These are phyloP conservation scores for Saposhnikovia divaricata DNA, from an alignment of 129 eudicot species.

Conservation along the genomic window DNA sequence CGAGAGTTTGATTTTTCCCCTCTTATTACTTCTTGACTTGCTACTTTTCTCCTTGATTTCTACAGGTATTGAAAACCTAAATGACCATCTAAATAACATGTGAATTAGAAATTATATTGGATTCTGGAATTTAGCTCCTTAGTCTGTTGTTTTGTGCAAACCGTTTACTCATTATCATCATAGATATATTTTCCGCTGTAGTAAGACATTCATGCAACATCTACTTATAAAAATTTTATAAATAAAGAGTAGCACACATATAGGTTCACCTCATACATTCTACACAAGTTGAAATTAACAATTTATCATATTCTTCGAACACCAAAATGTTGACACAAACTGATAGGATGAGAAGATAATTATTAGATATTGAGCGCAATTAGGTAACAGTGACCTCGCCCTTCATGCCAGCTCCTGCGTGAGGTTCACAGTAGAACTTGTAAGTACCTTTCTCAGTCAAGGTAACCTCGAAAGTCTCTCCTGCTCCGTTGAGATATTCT, in stretches of 20 bases:
- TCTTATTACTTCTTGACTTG: not conserved
- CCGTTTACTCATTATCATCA: not conserved
- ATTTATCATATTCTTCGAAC: not conserved
- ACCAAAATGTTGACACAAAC: not conserved
- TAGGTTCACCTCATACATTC: not conserved
- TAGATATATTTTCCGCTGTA: not conserved
- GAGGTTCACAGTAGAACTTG: conserved; percentile 83
- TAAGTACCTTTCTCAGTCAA: conserved; percentile 87
- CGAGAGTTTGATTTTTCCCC: not conserved
- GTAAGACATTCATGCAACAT: not conserved
- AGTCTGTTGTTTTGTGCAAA: not conserved
- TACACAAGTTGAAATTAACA: not conserved
- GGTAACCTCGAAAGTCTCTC: conserved; percentile 55
- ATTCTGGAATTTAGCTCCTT: not conserved
- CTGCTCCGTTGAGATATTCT: conserved; percentile 62
- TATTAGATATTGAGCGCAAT: not conserved
- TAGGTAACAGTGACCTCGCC: conserved; percentile 77
- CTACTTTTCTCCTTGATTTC: not conserved
- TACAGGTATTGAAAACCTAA: not conserved
- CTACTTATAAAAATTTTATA: not conserved
- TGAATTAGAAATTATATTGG: not conserved
- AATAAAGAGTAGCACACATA: not conserved
- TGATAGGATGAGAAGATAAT: not conserved
- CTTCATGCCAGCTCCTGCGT: conserved; percentile 94
- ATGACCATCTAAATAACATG: not conserved